Base-by-base conservation (phyloP, 805 yeast genomes). In the Starmera dryadoides region DNA sequence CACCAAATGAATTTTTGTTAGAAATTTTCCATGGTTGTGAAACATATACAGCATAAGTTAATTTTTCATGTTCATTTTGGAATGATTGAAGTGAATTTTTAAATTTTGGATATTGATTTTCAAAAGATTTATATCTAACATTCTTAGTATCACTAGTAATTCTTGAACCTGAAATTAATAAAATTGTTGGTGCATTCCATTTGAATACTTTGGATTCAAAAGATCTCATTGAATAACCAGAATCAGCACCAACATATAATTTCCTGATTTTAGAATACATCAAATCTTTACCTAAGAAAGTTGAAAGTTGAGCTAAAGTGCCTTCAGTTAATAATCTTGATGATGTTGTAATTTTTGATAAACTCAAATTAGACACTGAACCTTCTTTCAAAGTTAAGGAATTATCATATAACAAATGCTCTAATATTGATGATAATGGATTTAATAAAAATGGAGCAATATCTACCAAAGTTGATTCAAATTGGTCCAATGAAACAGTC, bases 171-270 rank as follows among this genome's bases (percentile, higher is more conserved):
- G 77, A 71, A 0, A 91, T 65, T 0, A 89, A 43, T 8, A 89
- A 47, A 1, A 91, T 56, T 0, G 95, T 76, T 0, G 96, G 95
- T 0, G 95, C 93, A 48, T 76, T 79, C 96, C 97, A 91, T 50
- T 88, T 86, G 65, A 86, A 77, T 0, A 82, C 83, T 45, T 81
- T 86, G 40, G 81, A 73, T 59, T 89, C 96, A 42, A 91, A 72
- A 0, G 96, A 82, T 23, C 95, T 64, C 73, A 89, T 86, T 0
- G 96, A 86, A 56, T 85, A 91, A 2, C 98, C 98, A 36, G 79
- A 68, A 35, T 76, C 81, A 9, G 86, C 64, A 0, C 94, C 96
- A 8, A 71, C 66, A 50, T 81, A 89, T 10, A 89, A 68, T 48
- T 76, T 77, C 33, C 76, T 66, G 38, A 84, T 53, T 33, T 73